phyloP scores from a whole-genome alignment of 2,329 filamentous ascomycete species.

The Monosporascus cannonballus region DNA sequence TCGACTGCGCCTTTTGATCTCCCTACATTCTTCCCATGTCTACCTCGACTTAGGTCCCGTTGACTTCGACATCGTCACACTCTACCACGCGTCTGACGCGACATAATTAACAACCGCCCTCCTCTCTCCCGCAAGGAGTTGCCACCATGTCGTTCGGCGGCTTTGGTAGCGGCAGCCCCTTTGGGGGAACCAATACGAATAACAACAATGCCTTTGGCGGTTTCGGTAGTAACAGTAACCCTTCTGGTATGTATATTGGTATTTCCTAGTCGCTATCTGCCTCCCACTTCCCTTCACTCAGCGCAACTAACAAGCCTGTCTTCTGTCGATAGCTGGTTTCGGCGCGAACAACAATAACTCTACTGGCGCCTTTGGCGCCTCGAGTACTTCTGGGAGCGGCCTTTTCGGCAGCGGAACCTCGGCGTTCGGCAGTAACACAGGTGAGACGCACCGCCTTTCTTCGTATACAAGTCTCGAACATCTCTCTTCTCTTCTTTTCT shows the following conservation, averaged over 20 bases:
- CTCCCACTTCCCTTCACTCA: conserved; percentile 15
- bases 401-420: conserved; percentile 31
- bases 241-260: conserved; percentile 44
- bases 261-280: conserved; percentile 3
- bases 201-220: conserved; percentile 50
- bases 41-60: conserved; percentile 11
- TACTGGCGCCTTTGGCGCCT: conserved; percentile 24
- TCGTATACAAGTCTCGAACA: neutral
- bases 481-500: neutral
- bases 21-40: conserved; percentile 21
- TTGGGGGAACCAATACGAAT: conserved; percentile 49
- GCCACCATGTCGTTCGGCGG: conserved; percentile 51
- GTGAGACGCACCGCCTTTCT: conserved; percentile 24
- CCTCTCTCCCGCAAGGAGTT: conserved; percentile 8
- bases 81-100: conserved; percentile 26
- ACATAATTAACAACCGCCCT: conserved; percentile 11
- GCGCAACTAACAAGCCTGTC: conserved; percentile 21
- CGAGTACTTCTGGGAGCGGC: conserved; percentile 26
- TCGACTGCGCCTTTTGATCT: neutral
- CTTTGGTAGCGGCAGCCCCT: conserved; percentile 41
- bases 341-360: conserved; percentile 27
- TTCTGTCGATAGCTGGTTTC: conserved; percentile 20
- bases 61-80: neutral
- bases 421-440: conserved; percentile 28
- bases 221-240: conserved; percentile 41